These are phyloP conservation scores for Amanita inopinata DNA, from an alignment of 768 basidiomycete species.

Conservation along the genomic window DNA sequence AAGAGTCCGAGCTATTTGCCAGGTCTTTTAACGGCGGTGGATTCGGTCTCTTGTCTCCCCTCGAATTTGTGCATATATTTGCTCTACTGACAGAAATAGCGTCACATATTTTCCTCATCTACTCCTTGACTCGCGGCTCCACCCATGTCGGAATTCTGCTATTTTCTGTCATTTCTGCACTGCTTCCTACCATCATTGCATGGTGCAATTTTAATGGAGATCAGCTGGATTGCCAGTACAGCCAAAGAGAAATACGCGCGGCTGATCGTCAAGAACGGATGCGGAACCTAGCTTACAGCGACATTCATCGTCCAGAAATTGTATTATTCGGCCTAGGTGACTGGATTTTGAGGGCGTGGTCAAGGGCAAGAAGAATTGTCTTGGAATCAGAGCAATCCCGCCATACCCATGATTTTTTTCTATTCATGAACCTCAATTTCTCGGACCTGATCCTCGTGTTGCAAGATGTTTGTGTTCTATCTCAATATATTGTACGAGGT, in stretches of 20 bases:
- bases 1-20: constrained; percentile 79
- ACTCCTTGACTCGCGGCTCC: constrained; percentile 49
- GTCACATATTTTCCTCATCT: constrained; percentile 61
- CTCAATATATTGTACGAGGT: constrained; percentile 13
- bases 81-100: constrained; percentile 61
- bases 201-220: constrained; percentile 35
- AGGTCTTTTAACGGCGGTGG: constrained; percentile 71
- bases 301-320: constrained; percentile 70
- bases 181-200: constrained; percentile 49
- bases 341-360: constrained; percentile 80
- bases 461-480: constrained; percentile 53
- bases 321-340: constrained; percentile 74
- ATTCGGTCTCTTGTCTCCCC: constrained; percentile 72
- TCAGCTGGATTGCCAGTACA: constrained; percentile 35
- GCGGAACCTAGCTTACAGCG: constrained; percentile 67
- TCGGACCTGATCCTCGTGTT: constrained; percentile 54
- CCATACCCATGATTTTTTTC: constrained; percentile 32
- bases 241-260: constrained; percentile 48
- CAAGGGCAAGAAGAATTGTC: constrained; percentile 48
- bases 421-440: constrained; percentile 49
- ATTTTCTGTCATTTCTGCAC: constrained; percentile 50
- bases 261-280: constrained; percentile 67
- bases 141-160: constrained; percentile 48
- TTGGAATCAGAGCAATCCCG: constrained; percentile 44
- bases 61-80: constrained; percentile 69